phyloP scores from a whole-genome alignment of 805 yeast species.

The Pichia scutulata region DNA sequence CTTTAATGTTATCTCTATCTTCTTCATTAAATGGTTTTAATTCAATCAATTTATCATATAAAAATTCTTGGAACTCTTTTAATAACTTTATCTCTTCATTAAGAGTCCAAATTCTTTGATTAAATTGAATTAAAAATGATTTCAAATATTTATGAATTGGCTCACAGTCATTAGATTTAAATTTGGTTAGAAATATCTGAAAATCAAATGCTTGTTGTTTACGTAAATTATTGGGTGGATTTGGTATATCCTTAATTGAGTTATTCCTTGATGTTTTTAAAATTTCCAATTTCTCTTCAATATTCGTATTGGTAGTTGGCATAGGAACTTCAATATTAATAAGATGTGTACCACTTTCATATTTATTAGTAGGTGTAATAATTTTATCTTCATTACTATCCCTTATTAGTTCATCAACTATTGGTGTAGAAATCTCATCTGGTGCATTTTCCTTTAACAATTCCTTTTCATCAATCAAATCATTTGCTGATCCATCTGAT shows the following conservation, averaged over 20 bases:
- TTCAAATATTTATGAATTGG: constrained; percentile 82
- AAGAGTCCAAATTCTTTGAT: constrained; percentile 59
- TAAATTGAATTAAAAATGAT: constrained; percentile 75
- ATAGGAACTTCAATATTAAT: not conserved
- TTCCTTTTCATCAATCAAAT: not conserved
- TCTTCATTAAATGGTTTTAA: constrained; percentile 71
- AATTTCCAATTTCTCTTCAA: not conserved
- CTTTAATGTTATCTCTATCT: constrained; percentile 47
- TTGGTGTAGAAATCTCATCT: not conserved
- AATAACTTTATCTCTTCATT: constrained; percentile 74
- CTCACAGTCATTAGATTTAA: constrained; percentile 71
- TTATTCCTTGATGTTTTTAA: not conserved
- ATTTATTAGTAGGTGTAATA: not conserved
- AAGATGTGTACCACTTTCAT: not conserved
- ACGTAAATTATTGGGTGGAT: constrained; percentile 24
- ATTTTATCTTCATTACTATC: not conserved
- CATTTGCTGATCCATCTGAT: not conserved
- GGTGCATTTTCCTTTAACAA: not conserved
- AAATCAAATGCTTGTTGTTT: constrained; percentile 59
- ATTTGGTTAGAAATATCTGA: constrained; percentile 64
- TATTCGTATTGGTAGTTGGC: not conserved
- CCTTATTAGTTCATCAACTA: not conserved
- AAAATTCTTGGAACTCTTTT: constrained; percentile 67
- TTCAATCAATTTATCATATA: constrained; percentile 50
- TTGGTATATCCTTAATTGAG: constrained; percentile 19